phyloP scores from a whole-genome alignment of 345 rosid species.

The Fremontodendron californicum region DNA sequence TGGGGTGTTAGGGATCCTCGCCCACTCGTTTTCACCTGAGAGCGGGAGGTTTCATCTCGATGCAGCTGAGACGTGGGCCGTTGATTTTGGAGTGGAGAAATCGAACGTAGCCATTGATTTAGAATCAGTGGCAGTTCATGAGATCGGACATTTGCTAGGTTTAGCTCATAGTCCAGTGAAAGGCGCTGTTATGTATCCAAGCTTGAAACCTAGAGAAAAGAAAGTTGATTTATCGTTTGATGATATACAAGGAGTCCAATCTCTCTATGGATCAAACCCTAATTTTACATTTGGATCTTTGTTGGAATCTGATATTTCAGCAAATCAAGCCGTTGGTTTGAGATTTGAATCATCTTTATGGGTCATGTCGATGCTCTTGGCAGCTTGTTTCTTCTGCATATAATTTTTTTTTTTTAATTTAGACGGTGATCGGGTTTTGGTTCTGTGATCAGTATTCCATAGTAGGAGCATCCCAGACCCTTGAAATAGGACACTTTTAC shows the following conservation, averaged over 20 bases:
- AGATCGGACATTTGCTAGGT: conserved; percentile 82
- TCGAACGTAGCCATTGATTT: conserved; percentile 70
- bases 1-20: conserved; percentile 74
- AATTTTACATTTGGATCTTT: conserved; percentile 48
- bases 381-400: conserved; percentile 1
- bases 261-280: conserved; percentile 76
- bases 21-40: conserved; percentile 82
- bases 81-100: conserved; percentile 52
- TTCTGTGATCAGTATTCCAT: not conserved
- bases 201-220: conserved; percentile 66
- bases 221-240: conserved; percentile 55
- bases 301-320: conserved; percentile 62
- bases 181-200: conserved; percentile 86
- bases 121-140: conserved; percentile 84
- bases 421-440: not conserved
- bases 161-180: conserved; percentile 54
- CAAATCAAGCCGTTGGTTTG: conserved; percentile 31
- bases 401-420: not conserved
- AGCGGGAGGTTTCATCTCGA: conserved; percentile 76
- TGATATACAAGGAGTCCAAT: conserved; percentile 67
- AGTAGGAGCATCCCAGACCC: not conserved
- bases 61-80: conserved; percentile 78
- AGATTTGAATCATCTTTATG: conserved; percentile 19
- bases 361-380: conserved; percentile 16
- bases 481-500: not conserved